These are phyloP conservation scores for Quercus wislizeni DNA, from an alignment of 306 rosid genomes.

Conservation along the genomic window DNA sequence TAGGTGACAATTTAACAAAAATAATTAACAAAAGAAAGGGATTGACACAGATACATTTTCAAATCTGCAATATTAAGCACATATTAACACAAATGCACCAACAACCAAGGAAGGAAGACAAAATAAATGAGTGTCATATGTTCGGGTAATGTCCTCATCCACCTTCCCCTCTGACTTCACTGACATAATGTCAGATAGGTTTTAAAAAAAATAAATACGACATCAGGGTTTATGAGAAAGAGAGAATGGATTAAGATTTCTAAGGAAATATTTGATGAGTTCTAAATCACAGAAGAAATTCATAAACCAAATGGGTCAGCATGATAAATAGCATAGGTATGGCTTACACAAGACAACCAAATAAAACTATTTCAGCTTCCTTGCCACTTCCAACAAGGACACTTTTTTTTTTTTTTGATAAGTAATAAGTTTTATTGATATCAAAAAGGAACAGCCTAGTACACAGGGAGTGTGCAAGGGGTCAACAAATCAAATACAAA, in stretches of 20 bases:
- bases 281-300: not conserved
- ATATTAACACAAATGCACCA: not conserved
- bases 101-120: not conserved
- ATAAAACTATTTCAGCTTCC: no score
- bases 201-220: not conserved
- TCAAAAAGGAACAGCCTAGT: no score
- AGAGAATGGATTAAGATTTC: not conserved
- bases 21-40: not conserved
- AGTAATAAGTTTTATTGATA: no score
- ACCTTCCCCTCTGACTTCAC: not conserved
- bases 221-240: not conserved
- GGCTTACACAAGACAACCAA: not conserved
- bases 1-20: not conserved
- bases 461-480: no score
- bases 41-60: not conserved
- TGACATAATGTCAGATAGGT: not conserved
- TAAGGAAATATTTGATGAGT: not conserved
- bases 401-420: not conserved
- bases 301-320: not conserved
- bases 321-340: not conserved
- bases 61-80: not conserved
- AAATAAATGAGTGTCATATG: not conserved
- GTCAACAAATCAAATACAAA: no score
- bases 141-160: not conserved
- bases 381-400: not conserved